A percentile compares a stretch with the other conserved stretches of the same genome.
These are phyloP conservation scores for Emmonsia crescens DNA, from an alignment of 2,329 filamentous ascomycete species.

Conservation along the genomic window DNA sequence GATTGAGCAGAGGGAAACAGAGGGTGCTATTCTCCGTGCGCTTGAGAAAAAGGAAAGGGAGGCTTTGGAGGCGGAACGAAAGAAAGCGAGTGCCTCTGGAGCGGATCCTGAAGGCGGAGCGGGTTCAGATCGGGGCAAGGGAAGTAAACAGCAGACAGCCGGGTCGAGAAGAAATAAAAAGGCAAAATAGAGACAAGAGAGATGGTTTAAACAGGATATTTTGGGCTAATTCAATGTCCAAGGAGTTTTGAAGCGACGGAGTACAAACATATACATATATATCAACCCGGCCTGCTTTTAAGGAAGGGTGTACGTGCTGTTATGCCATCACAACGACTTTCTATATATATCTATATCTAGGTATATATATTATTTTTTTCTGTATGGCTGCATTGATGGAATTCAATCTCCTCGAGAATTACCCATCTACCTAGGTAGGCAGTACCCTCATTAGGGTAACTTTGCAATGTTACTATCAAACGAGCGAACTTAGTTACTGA, in stretches of 20 bases:
- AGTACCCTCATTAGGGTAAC: no score
- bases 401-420: no score
- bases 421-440: no score
- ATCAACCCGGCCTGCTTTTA: not conserved
- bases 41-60: conserved; percentile 44
- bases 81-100: conserved; percentile 1
- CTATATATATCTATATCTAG: not conserved
- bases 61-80: conserved; percentile 12
- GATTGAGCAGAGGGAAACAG: conserved; percentile 71
- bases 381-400: no score
- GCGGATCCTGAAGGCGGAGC: conserved; percentile 9
- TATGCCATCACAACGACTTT: not conserved
- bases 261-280: not conserved
- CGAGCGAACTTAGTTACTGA: no score
- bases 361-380: no score
- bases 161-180: conserved; percentile 34
- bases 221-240: not conserved
- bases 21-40: conserved; percentile 54
- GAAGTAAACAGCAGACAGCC: conserved; percentile 21
- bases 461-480: no score
- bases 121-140: not conserved
- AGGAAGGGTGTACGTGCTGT: no score
- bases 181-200: conserved; percentile 12
- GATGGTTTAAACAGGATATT: not conserved
- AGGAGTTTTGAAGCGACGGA: not conserved